Conservation (phyloP, 2,329 filamentous ascomycete species). For the Tricladium varicosporioides region DNA sequence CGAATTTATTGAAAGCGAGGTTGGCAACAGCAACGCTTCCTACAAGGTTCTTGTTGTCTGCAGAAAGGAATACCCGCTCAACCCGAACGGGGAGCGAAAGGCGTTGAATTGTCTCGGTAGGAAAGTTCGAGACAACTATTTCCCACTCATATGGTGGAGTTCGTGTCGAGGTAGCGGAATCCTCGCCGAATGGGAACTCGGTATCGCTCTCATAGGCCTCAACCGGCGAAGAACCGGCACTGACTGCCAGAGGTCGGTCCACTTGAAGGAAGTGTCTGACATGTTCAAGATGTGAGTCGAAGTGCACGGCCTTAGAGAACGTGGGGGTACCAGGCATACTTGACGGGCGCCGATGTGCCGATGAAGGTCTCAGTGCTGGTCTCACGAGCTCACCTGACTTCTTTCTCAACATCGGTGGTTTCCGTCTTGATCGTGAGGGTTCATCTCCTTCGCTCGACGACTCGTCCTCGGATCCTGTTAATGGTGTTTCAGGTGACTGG, state of each 20-base stretch:
- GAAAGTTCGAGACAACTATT: slow-evolving; percentile 81
- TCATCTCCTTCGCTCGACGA: slow-evolving; percentile 50
- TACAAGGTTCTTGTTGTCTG: slow-evolving; percentile 81
- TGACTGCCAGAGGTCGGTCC: slow-evolving; percentile 92
- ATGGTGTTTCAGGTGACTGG: slow-evolving; percentile 47
- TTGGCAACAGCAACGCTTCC: slow-evolving; percentile 85
- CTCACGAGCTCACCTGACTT: slow-evolving; percentile 97
- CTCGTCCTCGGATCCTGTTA: slow-evolving; percentile 59
- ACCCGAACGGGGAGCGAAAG: slow-evolving; percentile 69
- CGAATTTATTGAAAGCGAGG: slow-evolving; percentile 81
- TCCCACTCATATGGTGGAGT: slow-evolving; percentile 76
- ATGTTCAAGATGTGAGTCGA: slow-evolving; percentile 93
- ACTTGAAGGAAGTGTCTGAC: slow-evolving; percentile 94
- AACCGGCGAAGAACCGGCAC: slow-evolving; percentile 86
- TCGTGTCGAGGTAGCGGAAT: slow-evolving; percentile 39
- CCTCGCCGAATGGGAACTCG: slow-evolving; percentile 80
- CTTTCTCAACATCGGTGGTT: slow-evolving; percentile 93
- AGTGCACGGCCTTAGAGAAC: slow-evolving; percentile 96
- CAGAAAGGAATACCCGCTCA: slow-evolving; percentile 82
- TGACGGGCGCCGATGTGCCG: slow-evolving; percentile 73
- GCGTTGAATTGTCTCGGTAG: slow-evolving; percentile 61
- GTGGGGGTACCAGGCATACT: slow-evolving; percentile 98
- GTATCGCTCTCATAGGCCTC: slow-evolving; percentile 83
- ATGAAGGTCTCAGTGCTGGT: slow-evolving; percentile 79
- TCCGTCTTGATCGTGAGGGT: slow-evolving; percentile 55